These are phyloP conservation scores for Dothistroma pini DNA, from an alignment of 2,329 filamentous ascomycete genomes.

Conservation along the genomic window DNA sequence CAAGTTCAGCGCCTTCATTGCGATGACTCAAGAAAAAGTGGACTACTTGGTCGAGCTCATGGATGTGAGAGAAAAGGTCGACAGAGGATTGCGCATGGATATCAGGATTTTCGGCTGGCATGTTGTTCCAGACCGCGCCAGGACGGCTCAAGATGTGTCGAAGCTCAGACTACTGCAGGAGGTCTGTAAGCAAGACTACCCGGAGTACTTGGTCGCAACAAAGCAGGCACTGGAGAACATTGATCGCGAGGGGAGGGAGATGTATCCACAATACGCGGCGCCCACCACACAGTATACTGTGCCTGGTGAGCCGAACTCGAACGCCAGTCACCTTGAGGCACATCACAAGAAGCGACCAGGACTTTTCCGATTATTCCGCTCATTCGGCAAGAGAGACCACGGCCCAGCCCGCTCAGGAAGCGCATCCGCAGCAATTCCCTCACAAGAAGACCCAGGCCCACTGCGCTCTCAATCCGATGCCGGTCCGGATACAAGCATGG, in stretches of 20 bases:
- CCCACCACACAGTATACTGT: constrained; percentile 10
- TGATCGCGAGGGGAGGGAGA: constrained; percentile 31
- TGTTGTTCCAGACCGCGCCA: constrained; percentile 34
- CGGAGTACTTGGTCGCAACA: constrained; percentile 42
- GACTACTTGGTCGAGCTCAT: constrained; percentile 44
- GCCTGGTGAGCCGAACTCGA: constrained; percentile 12
- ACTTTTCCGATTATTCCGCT: constrained; percentile 28
- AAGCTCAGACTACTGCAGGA: constrained; percentile 46
- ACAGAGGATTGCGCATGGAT: constrained; percentile 43
- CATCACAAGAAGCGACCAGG: constrained; percentile 27
- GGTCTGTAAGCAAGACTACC: constrained; percentile 42
- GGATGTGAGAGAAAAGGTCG: constrained; percentile 43
- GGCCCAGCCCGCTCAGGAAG: constrained; percentile 3
- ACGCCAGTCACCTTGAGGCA: not conserved
- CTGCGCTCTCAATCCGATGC: constrained; percentile 30
- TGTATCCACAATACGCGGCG: not conserved
- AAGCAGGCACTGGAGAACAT: constrained; percentile 45
- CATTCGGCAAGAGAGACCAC: constrained; percentile 22
- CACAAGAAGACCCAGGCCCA: constrained; percentile 22
- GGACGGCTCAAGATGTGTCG: constrained; percentile 36
- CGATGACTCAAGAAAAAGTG: constrained; percentile 41
- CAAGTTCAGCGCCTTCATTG: constrained; percentile 43
- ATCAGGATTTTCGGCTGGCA: constrained; percentile 50
- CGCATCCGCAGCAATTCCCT: constrained; percentile 6
- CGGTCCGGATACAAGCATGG: constrained; percentile 16